Evolutionary conservation across 805 yeast genomes (phyloP), one percentile per base, ranked within the genome.

Genomic region (Candida orba): DNA sequence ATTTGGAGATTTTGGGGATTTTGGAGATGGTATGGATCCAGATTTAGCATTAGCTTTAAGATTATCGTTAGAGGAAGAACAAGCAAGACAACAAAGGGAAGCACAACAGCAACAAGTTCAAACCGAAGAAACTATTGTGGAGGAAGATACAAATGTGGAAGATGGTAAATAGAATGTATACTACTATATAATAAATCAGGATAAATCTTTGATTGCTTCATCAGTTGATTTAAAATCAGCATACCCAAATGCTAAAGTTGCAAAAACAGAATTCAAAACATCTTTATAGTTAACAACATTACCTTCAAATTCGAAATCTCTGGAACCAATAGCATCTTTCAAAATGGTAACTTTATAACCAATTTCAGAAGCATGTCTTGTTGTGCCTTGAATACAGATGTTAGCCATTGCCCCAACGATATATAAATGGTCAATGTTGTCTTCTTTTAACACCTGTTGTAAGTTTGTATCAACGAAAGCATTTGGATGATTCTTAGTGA

Each of bases 11-110:
- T 73, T 70, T 46, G 75, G 69, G 40, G 87, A 80, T 45, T 73
- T 82, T 57, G 84, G 81, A 41, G 98, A 91, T 64, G 80, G 81
- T 52, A 84, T 88, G 79, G 99, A 93, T 57, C 98, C 98, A 29
- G 99, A 93, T 65, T 76, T 93, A 60, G 99, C 98, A 0, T 73
- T 93, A 72, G 99, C 98, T 1, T 76, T 93, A 57, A 80, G 98
- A 60, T 72, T 93, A 64, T 91, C 98, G 1, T 72, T 93, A 57
- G 98, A 93, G 60, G 99, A 93, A 60, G 98, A 91, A 62, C 85
- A 83, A 56, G 82, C 86, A 41, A 79, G 98, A 68, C 96, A 88
- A 60, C 95, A 86, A 52, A 76, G 90, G 59, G 81, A 79, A 53
- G 42, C 42, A 10, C 45, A 35, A 22, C 44, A 40, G 17, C 39